Evolutionary conservation across 2,329 filamentous ascomycete species (phyloP), one percentile per base, ranked within the genome.

Genomic region (Hypomyces perniciosus): DNA sequence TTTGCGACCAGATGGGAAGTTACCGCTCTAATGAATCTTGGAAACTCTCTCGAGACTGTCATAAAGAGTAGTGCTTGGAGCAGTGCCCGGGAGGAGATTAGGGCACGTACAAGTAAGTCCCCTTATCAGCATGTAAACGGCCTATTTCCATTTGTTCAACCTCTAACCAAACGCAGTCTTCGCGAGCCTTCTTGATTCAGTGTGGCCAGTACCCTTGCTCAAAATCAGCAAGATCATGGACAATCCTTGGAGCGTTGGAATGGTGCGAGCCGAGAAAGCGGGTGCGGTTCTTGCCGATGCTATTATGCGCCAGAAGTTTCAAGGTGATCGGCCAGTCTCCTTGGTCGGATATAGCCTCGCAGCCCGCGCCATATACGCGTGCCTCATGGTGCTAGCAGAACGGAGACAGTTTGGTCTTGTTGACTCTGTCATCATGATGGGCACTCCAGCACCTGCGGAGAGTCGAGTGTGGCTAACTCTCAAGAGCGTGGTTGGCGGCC

Each of bases 1-100:
- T 96, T 96, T 62, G 86, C 85, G 2, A 72, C 97, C 27, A 80
- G 87, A 45, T 97, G 88, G 83, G 93, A 97, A 66, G 75, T 87
- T 4, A 82, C 90, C 42, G 79, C 87, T 1, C 72, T 97, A 30
- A 74, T 84, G 58, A 90, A 87, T 54, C 76, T 97, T 3, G 91
- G 90, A 1, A 83, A 78, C 57, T 83, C 88, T 1, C 81, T 97
- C 54, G 84, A 87, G 53, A 85, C 83, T 1, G 80, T 96, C 56
- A 78, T 92, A 44, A 88, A 83, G 56, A 91, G 83, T 62, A 82
- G 82, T 40, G 89, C 90, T n/a, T 97, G 90, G 88, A 75, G 74
- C 35, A 76, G 80, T 52, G 88, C 90, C 3, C 76, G 74, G 57
- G 70, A 74, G 57, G 74, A 78, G 39, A 75, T 79, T 44, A 62